Evolutionary conservation across 352 stramenopile species (phyloP).

Genomic region (Blastocystis sp.): DNA sequence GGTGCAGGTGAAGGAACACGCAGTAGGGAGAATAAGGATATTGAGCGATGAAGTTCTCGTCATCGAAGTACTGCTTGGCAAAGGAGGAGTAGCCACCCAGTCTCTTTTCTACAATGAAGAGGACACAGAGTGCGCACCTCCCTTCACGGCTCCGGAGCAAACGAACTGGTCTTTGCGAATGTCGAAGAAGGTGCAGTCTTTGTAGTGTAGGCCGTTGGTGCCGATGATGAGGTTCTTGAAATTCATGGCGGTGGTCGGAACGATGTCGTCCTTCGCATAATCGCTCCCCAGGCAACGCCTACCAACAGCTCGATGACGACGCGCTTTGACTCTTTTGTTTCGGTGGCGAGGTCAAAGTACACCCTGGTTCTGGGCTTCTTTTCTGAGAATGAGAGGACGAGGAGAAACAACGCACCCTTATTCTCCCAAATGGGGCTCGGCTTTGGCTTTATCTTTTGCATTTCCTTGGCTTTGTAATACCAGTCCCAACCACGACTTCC

Average conservation of each 20-base stretch:
- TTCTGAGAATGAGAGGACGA: constrained; percentile 8
- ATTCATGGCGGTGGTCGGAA: constrained; percentile 50
- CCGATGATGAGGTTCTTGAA: constrained; percentile 63
- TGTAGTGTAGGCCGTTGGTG: constrained; percentile 63
- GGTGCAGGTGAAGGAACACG: constrained; percentile 31
- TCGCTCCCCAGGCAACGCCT: neutral
- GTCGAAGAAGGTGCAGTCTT: constrained; percentile 67
- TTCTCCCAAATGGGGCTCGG: constrained; percentile 53
- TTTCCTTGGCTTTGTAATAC: constrained; percentile 68
- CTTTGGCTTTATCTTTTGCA: constrained; percentile 62
- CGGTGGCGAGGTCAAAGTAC: constrained; percentile 53
- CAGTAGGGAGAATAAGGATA: constrained; percentile 5
- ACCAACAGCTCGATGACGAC: constrained; percentile 62
- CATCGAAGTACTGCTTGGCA: constrained; percentile 66
- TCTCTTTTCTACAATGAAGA: constrained; percentile 64
- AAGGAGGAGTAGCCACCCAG: constrained; percentile 65
- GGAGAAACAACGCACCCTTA: neutral
- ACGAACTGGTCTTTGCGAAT: constrained; percentile 59
- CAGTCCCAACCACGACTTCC: constrained; percentile 60
- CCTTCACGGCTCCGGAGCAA: constrained; percentile 64
- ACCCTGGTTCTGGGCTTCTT: constrained; percentile 52
- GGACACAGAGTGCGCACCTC: neutral
- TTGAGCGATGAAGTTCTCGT: constrained; percentile 69
- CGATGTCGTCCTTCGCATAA: constrained; percentile 54
- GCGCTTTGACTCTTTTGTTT: constrained; percentile 42